Base-by-base conservation (phyloP, 2,329 filamentous ascomycete species). In the Claviceps pazoutovae region DNA sequence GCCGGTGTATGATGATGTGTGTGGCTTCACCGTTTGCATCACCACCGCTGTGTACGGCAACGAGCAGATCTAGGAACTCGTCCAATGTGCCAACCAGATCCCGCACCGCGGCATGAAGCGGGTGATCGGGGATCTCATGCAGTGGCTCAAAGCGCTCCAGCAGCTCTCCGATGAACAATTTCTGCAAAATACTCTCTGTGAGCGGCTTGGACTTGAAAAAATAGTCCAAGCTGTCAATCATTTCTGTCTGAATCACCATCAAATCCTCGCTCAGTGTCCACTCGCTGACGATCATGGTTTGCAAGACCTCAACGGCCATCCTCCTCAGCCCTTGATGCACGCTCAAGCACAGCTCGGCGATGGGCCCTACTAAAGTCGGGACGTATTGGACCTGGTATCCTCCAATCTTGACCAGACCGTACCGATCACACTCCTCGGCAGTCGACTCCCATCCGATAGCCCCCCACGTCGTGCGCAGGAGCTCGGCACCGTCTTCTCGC, bases 361-460 rank as follows among this genome's bases (percentile, higher is more conserved):
- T 93, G 0, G 90, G 89, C 1, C 86, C 84, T 7, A 98, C 89
- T 5, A 98, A 76, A 13, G 86, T 83, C 5, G 94, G 93, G 34
- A 98, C 93, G 65, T 97, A 98, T 69, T 97, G 93, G 19, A 98
- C 93, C 68, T 98, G 93, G 62, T 96, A 98, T 1, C 93, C 93
- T 53, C 93, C 94, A 74, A 97, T 85, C 65, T 84, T 90, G 51
- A 80, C 74, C 51, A 97, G 71, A 0, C 85, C 85, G 61, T 90
- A 97, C 26, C 84, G 79, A 52, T 76, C 74, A 56, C 80, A 78
- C 64, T 96, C 90, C 54, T 97, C 91, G 1, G 75, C 67, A 36
- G 78, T 87, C 0, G 88, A 88, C 60, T 98, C 91, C 93, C 93
- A 98, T 13, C 94, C 93, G 55, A 98, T 94, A 17, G 89, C 86